phyloP scores from a whole-genome alignment of 495 filamentous ascomycete species.

The Talaromyces liani region DNA sequence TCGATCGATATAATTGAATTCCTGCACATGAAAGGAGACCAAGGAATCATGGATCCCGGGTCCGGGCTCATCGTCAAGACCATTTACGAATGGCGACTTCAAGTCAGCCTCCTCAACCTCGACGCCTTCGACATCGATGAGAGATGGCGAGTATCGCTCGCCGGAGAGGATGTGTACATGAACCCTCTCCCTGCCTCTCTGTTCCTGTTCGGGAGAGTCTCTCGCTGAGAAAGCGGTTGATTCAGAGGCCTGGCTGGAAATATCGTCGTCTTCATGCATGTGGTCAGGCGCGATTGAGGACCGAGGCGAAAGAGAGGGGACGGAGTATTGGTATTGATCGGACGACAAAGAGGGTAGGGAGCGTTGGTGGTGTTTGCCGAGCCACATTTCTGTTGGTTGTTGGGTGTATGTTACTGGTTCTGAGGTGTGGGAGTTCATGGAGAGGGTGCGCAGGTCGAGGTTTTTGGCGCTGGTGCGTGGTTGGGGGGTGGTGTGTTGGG shows the following conservation, averaged over 20 bases:
- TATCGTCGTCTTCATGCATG: not conserved
- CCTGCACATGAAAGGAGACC: not conserved
- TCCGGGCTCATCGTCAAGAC: not conserved
- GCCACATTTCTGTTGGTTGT: not conserved
- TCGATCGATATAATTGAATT: not conserved
- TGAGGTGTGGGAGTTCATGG: not conserved
- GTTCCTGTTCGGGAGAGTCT: not conserved
- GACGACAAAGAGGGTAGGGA: not conserved
- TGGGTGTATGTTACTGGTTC: not conserved
- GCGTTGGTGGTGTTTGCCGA: not conserved
- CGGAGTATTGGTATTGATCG: not conserved
- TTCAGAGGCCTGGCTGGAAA: not conserved
- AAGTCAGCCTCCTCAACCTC: not conserved
- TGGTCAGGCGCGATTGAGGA: not conserved
- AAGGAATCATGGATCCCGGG: not conserved
- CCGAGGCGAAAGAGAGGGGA: not conserved
- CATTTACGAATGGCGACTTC: not conserved
- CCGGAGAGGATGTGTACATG: not conserved
- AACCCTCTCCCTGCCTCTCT: not conserved
- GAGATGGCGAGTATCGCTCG: not conserved
- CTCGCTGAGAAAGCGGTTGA: not conserved
- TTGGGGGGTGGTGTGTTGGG: not conserved
- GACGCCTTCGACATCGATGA: not conserved
- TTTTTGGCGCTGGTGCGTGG: slow-evolving; percentile 3
- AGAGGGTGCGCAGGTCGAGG: not conserved